A percentile compares a stretch with the other conserved stretches of the same genome.
Conservation (phyloP, 2,329 filamentous ascomycete species). For the Aspergillus brasiliensis region DNA sequence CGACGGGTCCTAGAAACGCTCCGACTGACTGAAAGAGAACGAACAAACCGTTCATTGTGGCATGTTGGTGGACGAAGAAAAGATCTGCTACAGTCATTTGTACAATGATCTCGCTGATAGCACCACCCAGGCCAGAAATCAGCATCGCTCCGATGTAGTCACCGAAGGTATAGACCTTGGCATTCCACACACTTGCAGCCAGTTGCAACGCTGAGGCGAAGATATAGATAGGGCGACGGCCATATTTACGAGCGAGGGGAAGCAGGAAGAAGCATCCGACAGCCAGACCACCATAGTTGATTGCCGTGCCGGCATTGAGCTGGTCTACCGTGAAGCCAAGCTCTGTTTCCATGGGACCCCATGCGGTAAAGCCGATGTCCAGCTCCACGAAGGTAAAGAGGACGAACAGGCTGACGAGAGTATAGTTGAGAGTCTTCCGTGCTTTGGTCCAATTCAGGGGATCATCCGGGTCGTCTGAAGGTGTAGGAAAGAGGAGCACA, state of each 20-base stretch:
- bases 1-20: slow-evolving; percentile 41
- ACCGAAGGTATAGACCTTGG: slow-evolving; percentile 42
- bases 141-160: slow-evolving; percentile 51
- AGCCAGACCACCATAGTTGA: slow-evolving; percentile 45
- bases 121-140: slow-evolving; percentile 48
- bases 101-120: slow-evolving; percentile 47
- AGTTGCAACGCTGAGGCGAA: slow-evolving; percentile 45
- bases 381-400: slow-evolving; percentile 33
- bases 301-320: slow-evolving; percentile 51
- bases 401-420: slow-evolving; percentile 28
- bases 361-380: slow-evolving; percentile 42
- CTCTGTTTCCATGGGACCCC: slow-evolving; percentile 47
- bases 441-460: slow-evolving; percentile 28
- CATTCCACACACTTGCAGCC: slow-evolving; percentile 46
- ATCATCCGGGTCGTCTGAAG: slow-evolving; percentile 30
- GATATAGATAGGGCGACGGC: slow-evolving; percentile 50
- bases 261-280: slow-evolving; percentile 48
- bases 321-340: slow-evolving; percentile 46
- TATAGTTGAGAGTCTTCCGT: slow-evolving; percentile 30
- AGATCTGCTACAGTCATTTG: slow-evolving; percentile 53
- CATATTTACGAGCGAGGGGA: slow-evolving; percentile 51
- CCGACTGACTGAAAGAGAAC: slow-evolving; percentile 37
- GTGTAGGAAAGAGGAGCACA: slow-evolving; percentile 19
- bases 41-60: slow-evolving; percentile 52
- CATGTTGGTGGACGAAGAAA: slow-evolving; percentile 53